Conservation (phyloP, 2,329 filamentous ascomycete species). For the Rhinocladiella similis region DNA sequence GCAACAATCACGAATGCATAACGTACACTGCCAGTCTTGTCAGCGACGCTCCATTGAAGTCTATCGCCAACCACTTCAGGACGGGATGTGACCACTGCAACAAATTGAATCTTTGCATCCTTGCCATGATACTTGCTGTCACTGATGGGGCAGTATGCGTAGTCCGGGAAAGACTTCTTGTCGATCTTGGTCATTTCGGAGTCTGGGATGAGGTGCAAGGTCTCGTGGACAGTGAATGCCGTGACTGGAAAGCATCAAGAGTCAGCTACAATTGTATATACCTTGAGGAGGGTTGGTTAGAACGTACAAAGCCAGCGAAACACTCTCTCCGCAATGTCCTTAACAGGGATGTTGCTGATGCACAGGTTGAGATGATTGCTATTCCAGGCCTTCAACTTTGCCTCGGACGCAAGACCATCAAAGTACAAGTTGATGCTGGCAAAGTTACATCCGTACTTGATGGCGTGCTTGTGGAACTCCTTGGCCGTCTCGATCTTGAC, state of each 20-base stretch:
- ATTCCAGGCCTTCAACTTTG: constrained; percentile 10
- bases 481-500: constrained; percentile 16
- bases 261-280: neutral
- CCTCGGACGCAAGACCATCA: constrained; percentile 1
- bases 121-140: constrained; percentile 18
- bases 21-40: constrained; percentile 26
- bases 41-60: constrained; percentile 25
- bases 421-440: constrained; percentile 22
- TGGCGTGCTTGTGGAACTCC: constrained; percentile 15
- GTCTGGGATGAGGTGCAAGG: constrained; percentile 25
- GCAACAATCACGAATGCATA: neutral
- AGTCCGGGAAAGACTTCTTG: constrained; percentile 19
- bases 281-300: neutral
- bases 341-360: constrained; percentile 7
- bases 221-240: constrained; percentile 23
- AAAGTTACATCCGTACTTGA: constrained; percentile 24
- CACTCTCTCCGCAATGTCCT: constrained; percentile 21
- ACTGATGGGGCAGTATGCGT: constrained; percentile 24
- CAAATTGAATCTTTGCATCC: constrained; percentile 28
- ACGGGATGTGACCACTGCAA: constrained; percentile 23
- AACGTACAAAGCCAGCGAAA: constrained; percentile 28
- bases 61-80: constrained; percentile 21
- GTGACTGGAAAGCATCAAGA: constrained; percentile 16
- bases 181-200: constrained; percentile 22
- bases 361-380: constrained; percentile 27